Percentiles rank a stretch among this genome's conserved stretches.
These are phyloP conservation scores for Lipomyces mesembrius DNA, from an alignment of 805 yeast genomes.

Conservation along the genomic window DNA sequence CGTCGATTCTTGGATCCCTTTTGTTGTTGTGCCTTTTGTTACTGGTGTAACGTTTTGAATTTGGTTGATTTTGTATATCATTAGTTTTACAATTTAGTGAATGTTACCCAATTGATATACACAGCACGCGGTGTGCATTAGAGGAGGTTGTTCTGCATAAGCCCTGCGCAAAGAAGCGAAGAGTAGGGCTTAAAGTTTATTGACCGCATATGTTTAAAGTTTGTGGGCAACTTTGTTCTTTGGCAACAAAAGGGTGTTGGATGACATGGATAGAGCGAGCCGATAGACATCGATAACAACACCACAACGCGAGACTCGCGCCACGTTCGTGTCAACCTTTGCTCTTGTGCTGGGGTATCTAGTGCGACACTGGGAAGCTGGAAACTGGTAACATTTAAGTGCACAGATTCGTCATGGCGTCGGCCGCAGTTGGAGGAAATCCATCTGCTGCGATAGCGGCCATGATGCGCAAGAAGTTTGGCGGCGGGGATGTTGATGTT, in stretches of 20 bases:
- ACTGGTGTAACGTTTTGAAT: neutral
- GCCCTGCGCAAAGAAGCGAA: no score
- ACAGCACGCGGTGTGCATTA: neutral
- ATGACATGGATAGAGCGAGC: no score
- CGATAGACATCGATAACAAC: neutral
- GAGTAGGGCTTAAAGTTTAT: no score
- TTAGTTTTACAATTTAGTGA: neutral
- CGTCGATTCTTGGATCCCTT: neutral
- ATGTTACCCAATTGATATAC: neutral
- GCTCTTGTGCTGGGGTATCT: neutral
- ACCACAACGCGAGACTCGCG: neutral
- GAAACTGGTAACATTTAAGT: neutral
- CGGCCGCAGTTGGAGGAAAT: neutral
- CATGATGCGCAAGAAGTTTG: constrained; percentile 23
- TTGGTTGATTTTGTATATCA: neutral
- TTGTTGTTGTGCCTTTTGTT: neutral
- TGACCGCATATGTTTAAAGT: no score
- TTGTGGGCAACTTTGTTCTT: neutral
- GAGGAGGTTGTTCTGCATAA: neutral
- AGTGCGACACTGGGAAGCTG: neutral
- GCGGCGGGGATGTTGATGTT: constrained; percentile 4
- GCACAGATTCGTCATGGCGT: constrained; percentile 6
- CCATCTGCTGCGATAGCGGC: constrained; percentile 23
- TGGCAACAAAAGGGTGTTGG: neutral
- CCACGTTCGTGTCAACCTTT: neutral